Base-by-base conservation (phyloP, 2,329 filamentous ascomycete genomes). In the Leptographium radiaticola region DNA sequence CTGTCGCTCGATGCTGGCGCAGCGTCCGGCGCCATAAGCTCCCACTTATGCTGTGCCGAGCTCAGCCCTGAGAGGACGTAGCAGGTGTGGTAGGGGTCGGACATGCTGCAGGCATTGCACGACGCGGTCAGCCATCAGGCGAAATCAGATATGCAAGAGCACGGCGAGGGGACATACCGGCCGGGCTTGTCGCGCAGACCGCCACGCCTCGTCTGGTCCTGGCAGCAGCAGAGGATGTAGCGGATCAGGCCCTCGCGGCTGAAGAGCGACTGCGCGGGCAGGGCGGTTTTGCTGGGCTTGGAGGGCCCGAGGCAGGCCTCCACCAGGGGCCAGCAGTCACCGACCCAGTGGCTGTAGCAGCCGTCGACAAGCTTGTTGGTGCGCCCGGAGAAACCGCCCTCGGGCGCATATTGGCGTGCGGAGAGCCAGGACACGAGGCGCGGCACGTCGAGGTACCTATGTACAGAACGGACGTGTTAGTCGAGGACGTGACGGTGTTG, bases 291-390 rank as follows among this genome's bases (percentile, higher is more conserved):
- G 3, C 12, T 10, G 11, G 2, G 18, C 5, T 30, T 10, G 25
- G 48, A 34, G 15, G 51, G 53, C 39, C 78, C 77, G 55, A 93
- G 70, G 53, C 84, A 84, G 55, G 88, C 87, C 71, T 96, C 86
- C 60, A 97, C 75, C 59, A 98, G 71, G 47, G 91, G 85, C 88
- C 90, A 98, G 71, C 90, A 97, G 53, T 86, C 87, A 53, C 93
- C 93, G 38, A 95, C 86, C 93, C 93, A 98, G 69, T 96, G 91
- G 66, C 88, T 95, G 72, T 98, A 98, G 71, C 93, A 98, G 47
- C 91, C 93, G 68, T 98, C 93, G 36, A 97, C 93, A 36, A 98
- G 77, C 71, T 98, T 98, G 75, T 97, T 97, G 33, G 91, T 95
- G 61, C 93, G 85, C 57, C 93, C 93, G 43, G 88, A 86, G 65